These are phyloP conservation scores for Aulographum hederae DNA, from an alignment of 2,329 filamentous ascomycete genomes.

Conservation along the genomic window DNA sequence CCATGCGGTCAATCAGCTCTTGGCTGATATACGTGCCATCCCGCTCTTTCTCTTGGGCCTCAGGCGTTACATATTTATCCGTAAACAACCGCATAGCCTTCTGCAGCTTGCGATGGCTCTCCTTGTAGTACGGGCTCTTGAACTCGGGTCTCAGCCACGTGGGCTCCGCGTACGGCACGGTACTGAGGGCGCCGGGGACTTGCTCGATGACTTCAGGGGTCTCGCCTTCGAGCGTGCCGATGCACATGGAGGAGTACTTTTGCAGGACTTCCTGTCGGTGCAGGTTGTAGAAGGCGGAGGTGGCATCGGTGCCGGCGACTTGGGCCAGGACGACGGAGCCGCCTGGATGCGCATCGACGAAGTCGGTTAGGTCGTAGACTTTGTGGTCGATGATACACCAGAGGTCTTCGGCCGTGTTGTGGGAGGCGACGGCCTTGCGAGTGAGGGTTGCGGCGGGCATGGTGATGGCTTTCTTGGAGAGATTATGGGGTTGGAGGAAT, in stretches of 20 bases:
- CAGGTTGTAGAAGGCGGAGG: constrained; percentile 73
- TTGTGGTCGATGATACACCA: constrained; percentile 78
- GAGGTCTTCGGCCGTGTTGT: constrained; percentile 56
- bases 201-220: constrained; percentile 54
- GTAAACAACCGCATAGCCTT: constrained; percentile 55
- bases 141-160: constrained; percentile 65
- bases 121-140: constrained; percentile 64
- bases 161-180: constrained; percentile 71
- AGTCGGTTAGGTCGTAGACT: constrained; percentile 75
- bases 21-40: constrained; percentile 52
- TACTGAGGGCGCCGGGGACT: constrained; percentile 51
- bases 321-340: constrained; percentile 65
- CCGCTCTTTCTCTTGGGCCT: constrained; percentile 59
- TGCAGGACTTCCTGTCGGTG: constrained; percentile 77
- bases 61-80: constrained; percentile 51
- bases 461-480: no score
- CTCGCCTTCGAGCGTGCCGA: constrained; percentile 61
- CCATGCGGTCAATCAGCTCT: constrained; percentile 62
- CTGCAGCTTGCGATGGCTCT: constrained; percentile 51
- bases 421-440: constrained; percentile 48
- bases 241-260: constrained; percentile 57
- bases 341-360: constrained; percentile 69
- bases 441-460: constrained; percentile 9
- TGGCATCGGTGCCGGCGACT: constrained; percentile 67
- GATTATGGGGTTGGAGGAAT: no score